Evolutionary conservation across 169 alveolate genomes (phyloP).

Genomic region (Plasmodium coatneyi): DNA sequence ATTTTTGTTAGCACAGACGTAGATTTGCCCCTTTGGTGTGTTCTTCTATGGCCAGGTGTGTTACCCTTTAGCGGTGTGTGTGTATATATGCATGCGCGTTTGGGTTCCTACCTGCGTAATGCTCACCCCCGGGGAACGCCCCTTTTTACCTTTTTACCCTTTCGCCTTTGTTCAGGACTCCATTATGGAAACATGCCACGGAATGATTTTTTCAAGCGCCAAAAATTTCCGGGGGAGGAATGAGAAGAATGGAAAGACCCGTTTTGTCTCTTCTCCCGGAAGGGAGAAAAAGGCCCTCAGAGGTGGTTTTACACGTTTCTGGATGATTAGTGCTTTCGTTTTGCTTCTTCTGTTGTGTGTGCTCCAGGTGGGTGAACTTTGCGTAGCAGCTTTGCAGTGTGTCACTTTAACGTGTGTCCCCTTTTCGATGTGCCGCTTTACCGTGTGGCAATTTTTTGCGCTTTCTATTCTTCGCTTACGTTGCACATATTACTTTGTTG

Average conservation of each 20-base stretch:
- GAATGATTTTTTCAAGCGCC: not conserved
- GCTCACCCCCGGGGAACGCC: not conserved
- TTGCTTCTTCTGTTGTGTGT: not conserved
- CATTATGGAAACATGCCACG: not conserved
- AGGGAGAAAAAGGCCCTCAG: not conserved
- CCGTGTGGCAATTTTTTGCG: not conserved
- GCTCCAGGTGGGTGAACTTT: conserved; percentile 1
- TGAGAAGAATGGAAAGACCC: not conserved
- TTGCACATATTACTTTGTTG: not conserved
- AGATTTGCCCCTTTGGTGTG: not conserved
- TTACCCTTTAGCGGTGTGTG: not conserved
- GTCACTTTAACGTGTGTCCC: too few species aligned
- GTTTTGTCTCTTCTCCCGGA: not conserved
- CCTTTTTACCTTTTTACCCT: not conserved
- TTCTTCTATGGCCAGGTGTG: not conserved
- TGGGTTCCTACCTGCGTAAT: not conserved
- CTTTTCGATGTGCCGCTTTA: too few species aligned
- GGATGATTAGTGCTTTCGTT: not conserved
- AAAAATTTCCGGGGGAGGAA: not conserved
- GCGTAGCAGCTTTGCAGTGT: not conserved
- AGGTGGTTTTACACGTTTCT: not conserved
- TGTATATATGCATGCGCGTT: not conserved
- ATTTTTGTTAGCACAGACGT: not conserved
- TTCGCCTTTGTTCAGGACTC: not conserved
- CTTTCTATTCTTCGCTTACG: not conserved